Conservation (phyloP, 2,329 filamentous ascomycete genomes). For the Colletotrichum musae region DNA sequence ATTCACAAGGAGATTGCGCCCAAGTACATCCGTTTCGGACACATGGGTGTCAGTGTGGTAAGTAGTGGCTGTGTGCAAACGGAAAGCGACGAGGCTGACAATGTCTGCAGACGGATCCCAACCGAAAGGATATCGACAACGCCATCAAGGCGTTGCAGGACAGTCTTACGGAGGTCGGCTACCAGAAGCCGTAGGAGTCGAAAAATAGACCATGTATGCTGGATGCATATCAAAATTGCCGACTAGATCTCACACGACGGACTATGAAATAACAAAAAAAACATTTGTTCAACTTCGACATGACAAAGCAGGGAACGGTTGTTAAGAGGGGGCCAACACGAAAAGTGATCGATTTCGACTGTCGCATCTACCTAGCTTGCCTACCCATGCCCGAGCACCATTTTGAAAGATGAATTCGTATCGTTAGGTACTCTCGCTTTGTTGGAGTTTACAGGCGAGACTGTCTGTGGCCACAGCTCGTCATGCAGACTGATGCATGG, state of each 20-base stretch:
- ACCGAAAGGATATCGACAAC: constrained; percentile 85
- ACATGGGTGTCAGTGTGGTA: constrained; percentile 95
- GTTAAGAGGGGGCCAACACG: not conserved
- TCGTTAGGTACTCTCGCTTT: not conserved
- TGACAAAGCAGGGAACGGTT: not conserved
- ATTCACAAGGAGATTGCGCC: constrained; percentile 95
- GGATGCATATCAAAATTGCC: not conserved
- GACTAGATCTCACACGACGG: not conserved
- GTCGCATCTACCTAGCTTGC: not conserved
- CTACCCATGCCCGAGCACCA: too few species aligned
- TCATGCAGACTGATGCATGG: too few species aligned
- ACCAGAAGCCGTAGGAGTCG: constrained; percentile 60
- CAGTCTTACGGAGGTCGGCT: constrained; percentile 81
- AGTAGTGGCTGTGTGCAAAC: constrained; percentile 50
- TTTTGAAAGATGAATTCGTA: not conserved
- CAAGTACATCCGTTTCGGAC: constrained; percentile 95
- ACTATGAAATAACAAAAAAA: not conserved
- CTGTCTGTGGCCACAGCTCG: too few species aligned
- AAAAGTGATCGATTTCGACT: constrained; percentile 1
- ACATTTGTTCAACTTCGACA: not conserved
- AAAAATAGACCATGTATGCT: not conserved
- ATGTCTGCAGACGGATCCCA: constrained; percentile 75
- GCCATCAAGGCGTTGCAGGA: constrained; percentile 85
- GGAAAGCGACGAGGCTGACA: constrained; percentile 43
- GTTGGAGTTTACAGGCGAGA: not conserved